Base-by-base conservation (phyloP, 768 basidiomycete genomes). In the Rubroboletus pulcherrimus region DNA sequence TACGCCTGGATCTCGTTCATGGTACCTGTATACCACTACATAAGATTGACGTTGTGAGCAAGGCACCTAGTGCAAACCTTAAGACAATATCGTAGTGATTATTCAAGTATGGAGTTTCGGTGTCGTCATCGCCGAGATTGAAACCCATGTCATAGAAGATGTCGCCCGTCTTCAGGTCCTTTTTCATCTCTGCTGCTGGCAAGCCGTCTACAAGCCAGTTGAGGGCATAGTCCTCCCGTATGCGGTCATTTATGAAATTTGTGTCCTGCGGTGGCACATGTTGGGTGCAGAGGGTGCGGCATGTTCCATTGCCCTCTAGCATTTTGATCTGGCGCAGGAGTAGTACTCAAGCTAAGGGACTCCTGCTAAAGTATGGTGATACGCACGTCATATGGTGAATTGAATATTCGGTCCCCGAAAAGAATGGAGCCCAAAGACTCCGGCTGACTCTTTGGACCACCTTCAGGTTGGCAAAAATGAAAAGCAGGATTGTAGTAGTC, bases 161-260 rank as follows among this genome's bases (percentile, higher is more conserved):
- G 38, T 96, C 92, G n/a, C 84, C 81, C 3, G 83, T 91, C 62
- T 87, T 81, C 43, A 75, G 64, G 68, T 97, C 93, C 35, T 78
- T 73, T 72, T 92, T 95, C 88, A 93, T 91, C 73, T 97, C 93
- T 15, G 92, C 91, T 7, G 90, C 91, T 3, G 95, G 96, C 30
- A 98, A 79, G 12, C 95, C 95, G 64, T 98, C 96, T 39, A 98
- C 77, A 33, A 98, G 85, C 89, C 94, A 96, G 65, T 97, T 97
- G 52, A 97, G 75, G 2, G 91, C 90, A 65, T 98, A 97, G 66
- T 93, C 90, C 69, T 98, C 94, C 42, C 81, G 79, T 68, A 97
- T 93, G 49, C 93, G 87, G 53, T 91, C 85, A 61, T 96, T 95
- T 66, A 98, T 87, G 70, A 97, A 97, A 63, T 82, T 86, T 11